These are phyloP conservation scores for Fusarium robinianum DNA, from an alignment of 2,329 filamentous ascomycete species.

Conservation along the genomic window DNA sequence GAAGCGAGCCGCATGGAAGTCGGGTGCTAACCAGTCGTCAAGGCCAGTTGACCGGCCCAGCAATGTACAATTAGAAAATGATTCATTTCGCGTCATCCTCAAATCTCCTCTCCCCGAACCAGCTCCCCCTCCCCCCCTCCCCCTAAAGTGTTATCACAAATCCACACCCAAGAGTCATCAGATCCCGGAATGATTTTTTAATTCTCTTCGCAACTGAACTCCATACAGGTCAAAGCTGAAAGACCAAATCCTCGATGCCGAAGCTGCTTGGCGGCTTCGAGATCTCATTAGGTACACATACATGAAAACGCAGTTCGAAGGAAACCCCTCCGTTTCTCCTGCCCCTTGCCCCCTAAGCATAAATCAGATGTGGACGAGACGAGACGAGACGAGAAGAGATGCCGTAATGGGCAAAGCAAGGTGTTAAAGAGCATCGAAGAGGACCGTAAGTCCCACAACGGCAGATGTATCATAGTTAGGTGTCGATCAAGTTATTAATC, in stretches of 20 bases:
- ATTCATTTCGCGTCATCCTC: conserved; percentile 30
- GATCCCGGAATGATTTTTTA: conserved; percentile 37
- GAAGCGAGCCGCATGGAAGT: conserved; percentile 12
- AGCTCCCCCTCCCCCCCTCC: conserved; percentile 3
- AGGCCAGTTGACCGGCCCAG: conserved; percentile 17
- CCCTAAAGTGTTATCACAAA: conserved; percentile 22
- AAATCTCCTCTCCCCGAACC: conserved; percentile 22
- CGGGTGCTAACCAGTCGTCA: conserved; percentile 11
- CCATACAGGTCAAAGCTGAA: conserved; percentile 41
- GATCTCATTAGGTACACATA: conserved; percentile 47
- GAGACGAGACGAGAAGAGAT: conserved; percentile 25
- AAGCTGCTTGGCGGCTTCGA: conserved; percentile 36
- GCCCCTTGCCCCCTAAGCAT: conserved; percentile 25
- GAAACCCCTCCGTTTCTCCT: conserved; percentile 31
- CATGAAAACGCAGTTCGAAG: conserved; percentile 36
- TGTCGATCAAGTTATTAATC: conserved; percentile 35
- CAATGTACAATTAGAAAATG: conserved; percentile 35
- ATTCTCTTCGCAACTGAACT: conserved; percentile 41
- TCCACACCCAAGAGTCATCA: conserved; percentile 20
- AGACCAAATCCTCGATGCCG: conserved; percentile 38
- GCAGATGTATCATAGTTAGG: conserved; percentile 15
- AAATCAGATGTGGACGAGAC: conserved; percentile 31
- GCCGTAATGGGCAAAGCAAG: conserved; percentile 27
- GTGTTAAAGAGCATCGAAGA: conserved; percentile 17
- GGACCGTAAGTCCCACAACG: too few relatives aligned